Evolutionary conservation across 2,329 filamentous ascomycete genomes (phyloP), one percentile per base, ranked within the genome.

Genomic region (Curvularia hawaiiensis): DNA sequence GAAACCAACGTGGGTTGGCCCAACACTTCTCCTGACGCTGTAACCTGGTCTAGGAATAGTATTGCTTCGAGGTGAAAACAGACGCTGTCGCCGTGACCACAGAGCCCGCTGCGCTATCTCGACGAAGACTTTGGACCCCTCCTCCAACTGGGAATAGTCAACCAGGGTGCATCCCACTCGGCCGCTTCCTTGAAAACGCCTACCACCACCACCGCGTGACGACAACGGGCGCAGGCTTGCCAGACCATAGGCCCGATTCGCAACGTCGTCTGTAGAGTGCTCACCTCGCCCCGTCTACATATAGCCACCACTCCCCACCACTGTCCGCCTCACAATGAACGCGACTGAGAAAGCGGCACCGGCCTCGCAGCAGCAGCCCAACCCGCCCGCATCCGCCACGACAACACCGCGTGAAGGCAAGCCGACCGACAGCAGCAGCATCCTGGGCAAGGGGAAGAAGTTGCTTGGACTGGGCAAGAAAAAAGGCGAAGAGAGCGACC

Each of bases 391-490:
- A 58, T 54, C 70, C 58, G 54, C 58, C 54, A 58, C 68, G 50
- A 58, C 63, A 43, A 50, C 61, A 22, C 60, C 52, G 43, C 54
- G 58, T 46, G 68, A 70, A 43, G 63, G 56, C 58, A 68, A 65
- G 53, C 49, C 70, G 9, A 56, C 59, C n/a, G 68, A 67, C 46
- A 67, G 68, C 40, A 63, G 62, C 50, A 55, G 68, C 39, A 59
- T 75, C 8, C 50, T 74, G 48, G 66, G 63, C 26, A 75, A 75
- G 55, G 72, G 69, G 35, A 77, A 76, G 66, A 75, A 75, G 63
- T 59, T 78, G 20, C 65, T 77, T 14, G 73, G 71, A 16, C 57
- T 77, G n/a, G 68, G 68, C 49, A 72, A 75, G 62, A 75, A 74
- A 63, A 74, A 75, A 59, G 71, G 72, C 35, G 60, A 53, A 50